These are phyloP conservation scores for Coffea humblotiana DNA, from an alignment of 305 asterid genomes.

Conservation along the genomic window DNA sequence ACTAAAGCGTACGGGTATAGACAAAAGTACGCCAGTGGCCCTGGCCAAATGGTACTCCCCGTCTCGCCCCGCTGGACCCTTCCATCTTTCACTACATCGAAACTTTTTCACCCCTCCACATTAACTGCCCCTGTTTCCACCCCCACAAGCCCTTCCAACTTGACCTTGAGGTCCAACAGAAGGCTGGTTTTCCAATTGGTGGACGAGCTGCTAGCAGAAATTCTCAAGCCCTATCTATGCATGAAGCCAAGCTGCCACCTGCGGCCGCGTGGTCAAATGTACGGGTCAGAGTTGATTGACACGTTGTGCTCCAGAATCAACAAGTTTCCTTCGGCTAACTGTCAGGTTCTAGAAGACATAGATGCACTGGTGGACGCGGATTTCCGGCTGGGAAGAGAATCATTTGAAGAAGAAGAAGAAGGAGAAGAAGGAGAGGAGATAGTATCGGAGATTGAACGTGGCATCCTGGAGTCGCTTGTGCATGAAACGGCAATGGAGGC, in stretches of 20 bases:
- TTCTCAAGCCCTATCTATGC: slow-evolving; percentile 35
- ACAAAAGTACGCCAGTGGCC: slow-evolving; percentile 41
- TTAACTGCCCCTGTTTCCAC: slow-evolving; percentile 9
- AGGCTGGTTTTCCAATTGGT: slow-evolving; percentile 68
- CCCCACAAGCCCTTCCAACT: slow-evolving; percentile 1
- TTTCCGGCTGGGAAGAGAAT: slow-evolving; percentile 13
- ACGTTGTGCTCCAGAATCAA: slow-evolving; percentile 41
- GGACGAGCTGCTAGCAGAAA: slow-evolving; percentile 57
- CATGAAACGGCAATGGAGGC: slow-evolving; percentile 48
- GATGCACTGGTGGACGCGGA: slow-evolving; percentile 56
- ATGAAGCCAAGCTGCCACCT: slow-evolving; percentile 16
- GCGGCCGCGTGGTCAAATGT: neutral
- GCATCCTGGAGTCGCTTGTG: slow-evolving; percentile 52
- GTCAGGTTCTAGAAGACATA: slow-evolving; percentile 69
- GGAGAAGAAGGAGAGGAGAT: slow-evolving; percentile 49
- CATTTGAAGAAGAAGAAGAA: slow-evolving; percentile 32
- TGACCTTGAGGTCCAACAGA: slow-evolving; percentile 52
- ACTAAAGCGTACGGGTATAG: slow-evolving; percentile 62
- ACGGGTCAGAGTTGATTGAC: slow-evolving; percentile 37
- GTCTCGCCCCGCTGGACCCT: slow-evolving; percentile 82
- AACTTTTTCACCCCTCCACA: slow-evolving; percentile 51
- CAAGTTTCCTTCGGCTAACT: slow-evolving; percentile 52
- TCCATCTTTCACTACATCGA: slow-evolving; percentile 74
- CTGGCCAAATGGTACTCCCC: slow-evolving; percentile 53
- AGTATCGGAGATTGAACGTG: slow-evolving; percentile 62